Evolutionary conservation across 2,329 filamentous ascomycete species (phyloP).

Genomic region (Domatiomyces globalis): DNA sequence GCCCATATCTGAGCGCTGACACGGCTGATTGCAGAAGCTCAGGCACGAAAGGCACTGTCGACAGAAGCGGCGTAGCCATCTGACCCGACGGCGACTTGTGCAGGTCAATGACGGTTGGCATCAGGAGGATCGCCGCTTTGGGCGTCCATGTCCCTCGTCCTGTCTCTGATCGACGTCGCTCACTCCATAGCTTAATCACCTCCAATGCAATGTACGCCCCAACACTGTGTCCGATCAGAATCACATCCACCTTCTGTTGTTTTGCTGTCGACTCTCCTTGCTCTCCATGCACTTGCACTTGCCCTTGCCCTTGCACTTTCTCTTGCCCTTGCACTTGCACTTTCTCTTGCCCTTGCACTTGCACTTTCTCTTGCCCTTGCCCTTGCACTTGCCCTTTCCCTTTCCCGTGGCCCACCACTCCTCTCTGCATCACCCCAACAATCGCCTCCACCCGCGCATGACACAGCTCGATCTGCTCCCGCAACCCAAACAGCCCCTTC

Average conservation of each 20-base stretch:
- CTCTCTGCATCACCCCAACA: conserved; percentile 14
- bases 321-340: background rate
- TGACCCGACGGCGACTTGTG: conserved; percentile 47
- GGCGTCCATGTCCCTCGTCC: conserved; percentile 19
- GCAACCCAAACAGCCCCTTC: conserved; percentile 3
- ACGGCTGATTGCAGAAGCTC: conserved; percentile 27
- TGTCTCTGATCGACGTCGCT: conserved; percentile 14
- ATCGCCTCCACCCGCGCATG: conserved; percentile 30
- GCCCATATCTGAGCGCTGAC: conserved; percentile 28
- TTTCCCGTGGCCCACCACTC: conserved; percentile 3
- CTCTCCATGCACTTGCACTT: conserved; percentile 2
- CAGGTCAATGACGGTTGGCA: conserved; percentile 62
- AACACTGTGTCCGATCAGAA: conserved; percentile 61
- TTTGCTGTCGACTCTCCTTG: background rate
- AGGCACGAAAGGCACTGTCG: conserved; percentile 32
- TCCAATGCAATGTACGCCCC: conserved; percentile 60
- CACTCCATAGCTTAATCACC: conserved; percentile 44
- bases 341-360: background rate
- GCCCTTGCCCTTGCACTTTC: too few species aligned
- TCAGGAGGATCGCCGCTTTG: conserved; percentile 48
- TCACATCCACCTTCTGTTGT: conserved; percentile 29
- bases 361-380: conserved; percentile 1
- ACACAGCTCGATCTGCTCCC: conserved; percentile 37
- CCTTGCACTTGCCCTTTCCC: conserved; percentile 12
- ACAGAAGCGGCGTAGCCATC: conserved; percentile 48